Base-by-base conservation (phyloP, 352 stramenopile species). In the Phytophthora pseudosyringae region DNA sequence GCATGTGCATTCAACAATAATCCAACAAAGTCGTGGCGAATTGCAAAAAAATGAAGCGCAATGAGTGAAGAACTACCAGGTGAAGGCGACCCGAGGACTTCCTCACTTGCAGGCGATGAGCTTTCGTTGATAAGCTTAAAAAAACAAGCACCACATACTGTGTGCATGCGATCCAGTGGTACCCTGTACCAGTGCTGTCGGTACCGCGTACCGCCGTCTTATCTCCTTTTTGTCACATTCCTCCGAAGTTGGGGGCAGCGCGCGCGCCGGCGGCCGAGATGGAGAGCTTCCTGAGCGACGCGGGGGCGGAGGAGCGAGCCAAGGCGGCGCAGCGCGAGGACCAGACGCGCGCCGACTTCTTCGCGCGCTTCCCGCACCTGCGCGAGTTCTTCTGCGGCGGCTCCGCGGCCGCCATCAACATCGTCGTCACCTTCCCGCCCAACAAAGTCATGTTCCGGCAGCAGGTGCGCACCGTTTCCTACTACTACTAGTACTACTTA, bases 371-470 rank as follows among this genome's bases (percentile, higher is more conserved):
- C 51, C 86, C 86, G 50, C 84, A 94, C 51, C 44, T 92, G 55
- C 85, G 81, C 41, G 89, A 97, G 78, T 93, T 94, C 63, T 69
- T 86, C 49, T 93, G 87, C 38, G 89, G 89, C 35, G 89, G 86
- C 52, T 78, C 83, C 13, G 89, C 89, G 1, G 88, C 89, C 9
- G 86, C 88, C 33, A 89, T 95, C 73, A 97, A 97, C 61, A 95
- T 96, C 50, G 49, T 96, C 35, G 69, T 93, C 53, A 97, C 89
- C 5, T 97, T 97, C 65, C 76, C 85, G 31, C 83, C 83, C 36
- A 96, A 96, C 69, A 97, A 97, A 72, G 68, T 97, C 61, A 97
- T 97, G 88, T 97, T 97, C 60, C 83, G 89, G 9, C 88, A 97
- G 55, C 88, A 96, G 84, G 88, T 90, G 40, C 40, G n/a, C 38